Evolutionary conservation across 148 eudicot genomes (phyloP).

Genomic region (Nyssa sinensis): DNA sequence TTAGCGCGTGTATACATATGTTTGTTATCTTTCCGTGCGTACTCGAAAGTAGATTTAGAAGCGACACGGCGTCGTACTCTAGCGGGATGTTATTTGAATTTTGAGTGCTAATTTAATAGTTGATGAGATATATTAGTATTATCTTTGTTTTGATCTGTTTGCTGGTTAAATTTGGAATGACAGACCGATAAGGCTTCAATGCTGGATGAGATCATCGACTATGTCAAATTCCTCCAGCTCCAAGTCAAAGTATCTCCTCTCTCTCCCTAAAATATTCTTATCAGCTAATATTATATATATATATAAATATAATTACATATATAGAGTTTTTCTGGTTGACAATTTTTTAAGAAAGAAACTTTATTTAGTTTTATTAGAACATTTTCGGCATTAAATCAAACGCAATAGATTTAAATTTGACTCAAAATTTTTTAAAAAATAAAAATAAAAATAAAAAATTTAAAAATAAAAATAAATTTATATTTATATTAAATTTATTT

Average conservation of each 20-base stretch:
- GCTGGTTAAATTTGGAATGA: constrained; percentile 27
- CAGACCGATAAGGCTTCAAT: constrained; percentile 98
- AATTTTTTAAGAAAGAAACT: neutral
- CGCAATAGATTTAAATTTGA: too few species aligned
- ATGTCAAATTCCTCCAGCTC: constrained; percentile 96
- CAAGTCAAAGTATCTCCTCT: constrained; percentile 83
- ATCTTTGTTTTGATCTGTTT: neutral
- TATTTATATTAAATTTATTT: too few species aligned
- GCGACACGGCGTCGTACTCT: neutral
- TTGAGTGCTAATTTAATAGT: too few species aligned
- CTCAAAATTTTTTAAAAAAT: too few species aligned
- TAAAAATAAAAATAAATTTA: too few species aligned
- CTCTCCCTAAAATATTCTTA: constrained; percentile 7
- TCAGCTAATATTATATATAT: neutral
- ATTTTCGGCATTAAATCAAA: too few species aligned
- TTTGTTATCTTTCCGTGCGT: neutral
- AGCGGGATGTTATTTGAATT: neutral
- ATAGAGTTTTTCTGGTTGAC: neutral
- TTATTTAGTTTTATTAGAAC: too few species aligned
- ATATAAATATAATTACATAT: neutral
- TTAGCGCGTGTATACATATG: too few species aligned
- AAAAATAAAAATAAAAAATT: too few species aligned
- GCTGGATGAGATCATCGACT: constrained; percentile 98
- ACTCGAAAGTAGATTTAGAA: neutral
- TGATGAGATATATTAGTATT: neutral